These are phyloP conservation scores for Amaranthus cruentus DNA, from an alignment of 148 eudicot species.

Conservation along the genomic window DNA sequence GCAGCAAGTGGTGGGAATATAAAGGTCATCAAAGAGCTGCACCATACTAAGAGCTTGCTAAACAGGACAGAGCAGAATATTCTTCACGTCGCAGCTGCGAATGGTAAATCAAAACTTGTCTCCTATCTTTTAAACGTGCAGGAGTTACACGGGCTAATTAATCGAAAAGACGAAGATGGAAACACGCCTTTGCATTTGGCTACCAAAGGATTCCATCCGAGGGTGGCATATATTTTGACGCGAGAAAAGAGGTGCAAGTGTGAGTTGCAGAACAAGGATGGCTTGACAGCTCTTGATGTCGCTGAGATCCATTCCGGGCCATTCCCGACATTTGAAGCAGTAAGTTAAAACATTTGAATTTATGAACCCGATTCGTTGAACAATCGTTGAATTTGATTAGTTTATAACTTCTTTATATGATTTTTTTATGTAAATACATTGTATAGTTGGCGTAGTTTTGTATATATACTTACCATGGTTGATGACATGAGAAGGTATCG, in stretches of 20 bases:
- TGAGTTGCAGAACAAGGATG: conserved; percentile 15
- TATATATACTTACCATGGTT: too few species aligned
- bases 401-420: too few species aligned
- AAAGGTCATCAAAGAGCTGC: conserved; percentile 14
- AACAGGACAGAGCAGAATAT: conserved; percentile 24
- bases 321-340: conserved; percentile 17
- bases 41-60: not conserved
- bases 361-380: too few species aligned
- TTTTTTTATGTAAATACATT: too few species aligned
- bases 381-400: too few species aligned
- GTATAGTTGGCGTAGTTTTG: too few species aligned
- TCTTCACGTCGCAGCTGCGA: conserved; percentile 22
- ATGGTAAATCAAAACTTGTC: conserved; percentile 18
- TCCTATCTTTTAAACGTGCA: not conserved
- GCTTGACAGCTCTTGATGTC: conserved; percentile 26
- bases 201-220: conserved; percentile 16
- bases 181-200: conserved; percentile 34
- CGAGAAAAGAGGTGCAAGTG: not conserved
- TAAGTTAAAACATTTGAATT: not conserved
- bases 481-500: too few species aligned
- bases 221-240: conserved; percentile 20
- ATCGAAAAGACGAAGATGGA: conserved; percentile 23
- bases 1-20: conserved; percentile 21
- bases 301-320: conserved; percentile 16
- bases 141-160: conserved; percentile 5